Percentiles rank a stretch among this genome's conserved stretches.
Conservation (phyloP, 1,139 yeast species). For the Geotrichum klebahnii region DNA sequence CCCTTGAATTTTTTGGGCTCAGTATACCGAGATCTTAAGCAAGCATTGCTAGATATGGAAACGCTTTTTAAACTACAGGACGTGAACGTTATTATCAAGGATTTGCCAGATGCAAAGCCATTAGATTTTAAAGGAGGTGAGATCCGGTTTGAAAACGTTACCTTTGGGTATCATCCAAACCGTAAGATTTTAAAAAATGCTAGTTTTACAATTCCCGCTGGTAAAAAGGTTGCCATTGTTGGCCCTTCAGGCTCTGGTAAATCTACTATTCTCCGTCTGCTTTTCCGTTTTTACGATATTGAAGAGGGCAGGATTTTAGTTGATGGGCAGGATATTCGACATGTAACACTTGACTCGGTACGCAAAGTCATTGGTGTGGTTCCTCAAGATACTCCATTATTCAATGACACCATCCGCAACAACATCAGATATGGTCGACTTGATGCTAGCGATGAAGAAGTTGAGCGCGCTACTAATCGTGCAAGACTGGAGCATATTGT, state of each 20-base stretch:
- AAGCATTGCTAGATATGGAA: conserved; percentile 89
- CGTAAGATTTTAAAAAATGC: conserved; percentile 82
- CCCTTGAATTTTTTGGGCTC: conserved; percentile 93
- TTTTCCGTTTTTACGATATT: conserved; percentile 87
- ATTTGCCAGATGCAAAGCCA: conserved; percentile 58
- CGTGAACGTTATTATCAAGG: conserved; percentile 63
- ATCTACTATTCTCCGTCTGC: conserved; percentile 77
- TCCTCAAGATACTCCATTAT: conserved; percentile 95
- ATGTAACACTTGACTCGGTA: conserved; percentile 70
- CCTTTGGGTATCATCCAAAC: conserved; percentile 87
- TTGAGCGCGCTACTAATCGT: conserved; percentile 55
- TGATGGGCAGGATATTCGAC: conserved; percentile 84
- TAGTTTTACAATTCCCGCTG: conserved; percentile 82
- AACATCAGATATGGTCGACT: conserved; percentile 84
- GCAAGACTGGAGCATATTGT: conserved; percentile 65
- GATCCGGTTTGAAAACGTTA: conserved; percentile 82
- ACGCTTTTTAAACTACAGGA: conserved; percentile 78
- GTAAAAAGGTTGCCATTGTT: conserved; percentile 84
- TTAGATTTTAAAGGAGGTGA: conserved; percentile 59
- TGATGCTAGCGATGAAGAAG: conserved; percentile 69
- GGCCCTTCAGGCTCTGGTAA: conserved; percentile 97
- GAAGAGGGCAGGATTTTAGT: conserved; percentile 70
- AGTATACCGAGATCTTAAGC: conserved; percentile 90
- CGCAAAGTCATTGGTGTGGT: conserved; percentile 81
- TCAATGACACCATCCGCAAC: conserved; percentile 84